A percentile compares a stretch with the other conserved stretches of the same genome.
Evolutionary conservation across 2,329 filamentous ascomycete species (phyloP).

Genomic region (Hypoxylon sp.): DNA sequence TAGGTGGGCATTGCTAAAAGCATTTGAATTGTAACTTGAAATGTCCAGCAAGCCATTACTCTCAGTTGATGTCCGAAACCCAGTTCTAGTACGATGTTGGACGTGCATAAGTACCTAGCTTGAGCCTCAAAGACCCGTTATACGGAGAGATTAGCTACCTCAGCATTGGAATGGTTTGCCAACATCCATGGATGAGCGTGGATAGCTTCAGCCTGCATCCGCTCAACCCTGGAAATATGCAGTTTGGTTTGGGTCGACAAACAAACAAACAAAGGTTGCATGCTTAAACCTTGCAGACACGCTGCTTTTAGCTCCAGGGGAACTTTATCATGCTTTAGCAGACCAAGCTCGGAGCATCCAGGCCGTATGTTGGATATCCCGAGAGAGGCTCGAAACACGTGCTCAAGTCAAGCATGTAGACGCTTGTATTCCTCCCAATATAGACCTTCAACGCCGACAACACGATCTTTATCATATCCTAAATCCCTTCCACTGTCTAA

Average conservation of each 20-base stretch:
- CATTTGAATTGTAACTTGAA: not conserved
- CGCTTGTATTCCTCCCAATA: too few species aligned
- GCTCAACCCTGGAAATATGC: not conserved
- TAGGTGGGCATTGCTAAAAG: not conserved
- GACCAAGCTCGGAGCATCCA: not conserved
- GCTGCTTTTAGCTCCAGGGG: not conserved
- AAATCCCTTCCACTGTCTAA: not conserved
- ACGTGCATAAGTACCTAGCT: too few species aligned
- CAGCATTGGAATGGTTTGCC: not conserved
- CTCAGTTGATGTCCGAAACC: too few species aligned
- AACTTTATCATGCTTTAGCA: not conserved
- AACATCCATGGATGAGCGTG: not conserved
- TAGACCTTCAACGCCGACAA: too few species aligned
- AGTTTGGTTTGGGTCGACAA: not conserved
- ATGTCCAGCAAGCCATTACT: not conserved
- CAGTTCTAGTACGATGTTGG: too few species aligned
- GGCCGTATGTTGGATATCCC: not conserved
- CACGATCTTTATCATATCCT: too few species aligned
- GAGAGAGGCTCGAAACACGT: not conserved
- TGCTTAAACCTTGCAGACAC: not conserved
- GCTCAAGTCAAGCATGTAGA: not conserved
- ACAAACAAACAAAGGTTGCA: not conserved
- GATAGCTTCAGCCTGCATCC: conserved; percentile 4
- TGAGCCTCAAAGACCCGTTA: too few species aligned
- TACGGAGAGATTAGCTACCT: not conserved